Conservation (phyloP, 805 yeast species). For the Phaffomyces opuntiae region DNA sequence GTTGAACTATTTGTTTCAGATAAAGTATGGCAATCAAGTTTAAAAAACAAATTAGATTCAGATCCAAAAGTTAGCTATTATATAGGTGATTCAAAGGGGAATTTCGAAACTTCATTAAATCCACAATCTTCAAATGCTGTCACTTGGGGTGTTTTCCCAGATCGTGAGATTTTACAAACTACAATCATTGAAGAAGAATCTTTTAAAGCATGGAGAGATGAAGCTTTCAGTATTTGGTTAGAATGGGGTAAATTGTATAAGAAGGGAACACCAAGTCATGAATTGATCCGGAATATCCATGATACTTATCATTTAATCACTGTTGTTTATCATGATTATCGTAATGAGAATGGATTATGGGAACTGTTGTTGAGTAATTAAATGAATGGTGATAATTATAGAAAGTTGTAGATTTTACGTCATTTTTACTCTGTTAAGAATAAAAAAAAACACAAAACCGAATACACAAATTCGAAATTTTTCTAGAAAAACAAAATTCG, state of each 20-base stretch:
- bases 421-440: too few species aligned
- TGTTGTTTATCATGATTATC: slow-evolving; percentile 78
- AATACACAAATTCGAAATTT: too few species aligned
- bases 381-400: not conserved
- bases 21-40: slow-evolving; percentile 51
- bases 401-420: too few species aligned
- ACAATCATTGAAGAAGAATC: slow-evolving; percentile 91
- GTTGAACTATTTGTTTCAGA: slow-evolving; percentile 83
- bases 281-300: slow-evolving; percentile 54
- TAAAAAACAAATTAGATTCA: slow-evolving; percentile 44
- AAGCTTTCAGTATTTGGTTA: slow-evolving; percentile 83
- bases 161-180: slow-evolving; percentile 82
- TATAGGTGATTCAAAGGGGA: slow-evolving; percentile 55
- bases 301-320: slow-evolving; percentile 72
- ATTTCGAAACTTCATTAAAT: slow-evolving; percentile 54
- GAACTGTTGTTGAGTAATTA: slow-evolving; percentile 34
- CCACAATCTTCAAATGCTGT: slow-evolving; percentile 65
- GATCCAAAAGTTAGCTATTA: slow-evolving; percentile 62
- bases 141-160: slow-evolving; percentile 97
- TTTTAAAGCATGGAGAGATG: slow-evolving; percentile 94
- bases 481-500: not conserved
- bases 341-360: slow-evolving; percentile 73
- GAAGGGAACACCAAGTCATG: slow-evolving; percentile 42
- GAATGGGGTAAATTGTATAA: slow-evolving; percentile 87
- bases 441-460: too few species aligned